Conservation (phyloP, 2,329 filamentous ascomycete genomes). For the Furcasterigmium furcatum region DNA sequence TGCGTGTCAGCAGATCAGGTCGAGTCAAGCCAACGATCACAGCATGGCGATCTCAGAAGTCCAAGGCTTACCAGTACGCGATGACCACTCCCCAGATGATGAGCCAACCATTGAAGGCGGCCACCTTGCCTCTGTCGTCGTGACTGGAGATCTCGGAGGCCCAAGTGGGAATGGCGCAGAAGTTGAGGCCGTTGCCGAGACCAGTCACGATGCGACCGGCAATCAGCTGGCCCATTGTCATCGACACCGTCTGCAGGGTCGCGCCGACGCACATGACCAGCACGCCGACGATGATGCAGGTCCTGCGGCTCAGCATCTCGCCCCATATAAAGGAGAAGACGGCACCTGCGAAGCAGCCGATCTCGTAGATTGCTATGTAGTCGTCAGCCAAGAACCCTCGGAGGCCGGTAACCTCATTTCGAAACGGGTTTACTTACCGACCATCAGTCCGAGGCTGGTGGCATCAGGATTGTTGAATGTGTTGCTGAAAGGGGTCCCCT, state of each 20-base stretch:
- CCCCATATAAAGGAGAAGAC: constrained; percentile 18
- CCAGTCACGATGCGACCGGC: constrained; percentile 7
- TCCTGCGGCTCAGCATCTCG: not conserved
- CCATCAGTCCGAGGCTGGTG: not conserved
- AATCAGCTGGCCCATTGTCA: constrained; percentile 16
- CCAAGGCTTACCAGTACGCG: not conserved
- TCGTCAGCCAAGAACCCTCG: not conserved
- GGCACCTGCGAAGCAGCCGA: constrained; percentile 9
- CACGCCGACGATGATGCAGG: constrained; percentile 1
- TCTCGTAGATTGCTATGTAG: constrained; percentile 1
- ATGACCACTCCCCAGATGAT: constrained; percentile 1
- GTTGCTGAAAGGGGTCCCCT: not conserved
- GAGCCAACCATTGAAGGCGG: constrained; percentile 1
- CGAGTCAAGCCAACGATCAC: not conserved
- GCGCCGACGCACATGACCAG: not conserved
- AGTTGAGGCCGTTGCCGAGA: not conserved
- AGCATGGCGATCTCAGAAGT: too few species aligned
- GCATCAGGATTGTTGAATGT: not conserved
- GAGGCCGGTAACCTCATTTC: too few species aligned
- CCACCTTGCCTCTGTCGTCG: not conserved
- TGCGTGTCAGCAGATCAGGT: not conserved
- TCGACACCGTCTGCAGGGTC: not conserved
- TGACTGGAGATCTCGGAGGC: not conserved
- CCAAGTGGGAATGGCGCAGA: not conserved
- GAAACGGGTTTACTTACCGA: not conserved